A percentile compares a stretch with the other conserved stretches of the same genome.
Evolutionary conservation across 768 basidiomycete genomes (phyloP).

Genomic region (Kwoniella dendrophila): DNA sequence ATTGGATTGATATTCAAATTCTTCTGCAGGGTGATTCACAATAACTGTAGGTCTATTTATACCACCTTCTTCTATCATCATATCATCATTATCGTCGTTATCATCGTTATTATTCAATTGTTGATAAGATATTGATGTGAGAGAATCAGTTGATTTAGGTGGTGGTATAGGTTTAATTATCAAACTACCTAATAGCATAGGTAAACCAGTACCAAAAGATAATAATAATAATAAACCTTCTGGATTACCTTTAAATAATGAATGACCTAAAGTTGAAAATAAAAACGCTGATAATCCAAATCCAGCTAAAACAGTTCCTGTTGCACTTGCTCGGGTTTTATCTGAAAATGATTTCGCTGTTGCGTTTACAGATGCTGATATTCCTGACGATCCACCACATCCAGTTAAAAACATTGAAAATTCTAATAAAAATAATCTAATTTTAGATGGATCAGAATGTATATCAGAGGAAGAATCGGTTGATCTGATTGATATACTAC

Average conservation of each 20-base stretch:
- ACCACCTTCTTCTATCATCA: background rate
- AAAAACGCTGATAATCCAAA: conserved; percentile 90
- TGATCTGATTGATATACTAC: conserved; percentile 58
- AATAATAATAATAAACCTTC: conserved; percentile 75
- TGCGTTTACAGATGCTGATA: conserved; percentile 72
- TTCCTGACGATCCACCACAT: conserved; percentile 71
- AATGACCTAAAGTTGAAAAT: conserved; percentile 75
- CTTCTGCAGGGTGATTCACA: conserved; percentile 1
- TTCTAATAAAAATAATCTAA: conserved; percentile 62
- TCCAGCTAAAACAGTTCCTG: conserved; percentile 78
- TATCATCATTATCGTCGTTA: background rate
- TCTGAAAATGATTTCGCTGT: conserved; percentile 83
- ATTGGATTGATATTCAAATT: conserved; percentile 8
- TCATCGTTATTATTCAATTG: background rate
- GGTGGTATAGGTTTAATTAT: conserved; percentile 70
- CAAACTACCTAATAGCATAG: conserved; percentile 78
- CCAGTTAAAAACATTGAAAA: conserved; percentile 74
- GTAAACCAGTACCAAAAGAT: conserved; percentile 73
- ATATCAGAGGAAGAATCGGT: conserved; percentile 19
- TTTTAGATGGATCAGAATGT: conserved; percentile 9
- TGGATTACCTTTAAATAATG: conserved; percentile 74
- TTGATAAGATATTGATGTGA: background rate
- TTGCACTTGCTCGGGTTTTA: conserved; percentile 68
- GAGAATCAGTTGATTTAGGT: background rate
- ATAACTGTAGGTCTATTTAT: background rate